Percentiles rank a stretch among this genome's conserved stretches.
Evolutionary conservation across 352 stramenopile genomes (phyloP).

Genomic region (Globisporangium spinosum): DNA sequence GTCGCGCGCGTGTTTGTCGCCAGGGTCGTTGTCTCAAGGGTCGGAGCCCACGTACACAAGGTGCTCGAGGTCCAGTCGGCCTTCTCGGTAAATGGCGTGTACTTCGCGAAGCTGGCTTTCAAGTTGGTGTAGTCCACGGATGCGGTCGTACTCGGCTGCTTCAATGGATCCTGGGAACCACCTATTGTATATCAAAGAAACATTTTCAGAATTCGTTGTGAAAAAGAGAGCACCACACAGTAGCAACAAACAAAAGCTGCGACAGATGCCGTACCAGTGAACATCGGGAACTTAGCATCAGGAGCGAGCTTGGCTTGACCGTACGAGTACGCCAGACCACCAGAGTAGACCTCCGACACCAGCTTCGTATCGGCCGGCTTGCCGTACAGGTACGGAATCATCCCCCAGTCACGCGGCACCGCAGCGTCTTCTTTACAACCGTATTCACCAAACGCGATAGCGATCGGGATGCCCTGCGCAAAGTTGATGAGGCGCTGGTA

Average conservation of each 20-base stretch:
- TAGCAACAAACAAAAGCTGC: neutral
- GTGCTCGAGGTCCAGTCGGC: conserved; percentile 52
- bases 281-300: conserved; percentile 79
- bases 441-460: conserved; percentile 79
- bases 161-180: conserved; percentile 52
- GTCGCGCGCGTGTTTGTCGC: conserved; percentile 52
- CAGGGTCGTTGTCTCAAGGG: conserved; percentile 51
- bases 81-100: conserved; percentile 32
- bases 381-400: conserved; percentile 80
- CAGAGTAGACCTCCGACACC: conserved; percentile 79
- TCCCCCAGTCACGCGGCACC: conserved; percentile 57
- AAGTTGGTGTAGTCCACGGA: conserved; percentile 72
- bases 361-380: conserved; percentile 57
- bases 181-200: neutral
- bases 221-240: neutral
- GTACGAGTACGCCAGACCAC: conserved; percentile 82
- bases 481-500: conserved; percentile 74
- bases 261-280: conserved; percentile 43
- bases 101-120: conserved; percentile 65
- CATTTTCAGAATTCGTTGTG: neutral
- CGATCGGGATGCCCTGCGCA: conserved; percentile 75
- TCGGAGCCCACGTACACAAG: conserved; percentile 64
- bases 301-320: conserved; percentile 71
- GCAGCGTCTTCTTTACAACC: conserved; percentile 59
- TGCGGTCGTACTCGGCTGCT: conserved; percentile 53